phyloP scores from a whole-genome alignment of 164 flowering plant species.

The Santalum album region DNA sequence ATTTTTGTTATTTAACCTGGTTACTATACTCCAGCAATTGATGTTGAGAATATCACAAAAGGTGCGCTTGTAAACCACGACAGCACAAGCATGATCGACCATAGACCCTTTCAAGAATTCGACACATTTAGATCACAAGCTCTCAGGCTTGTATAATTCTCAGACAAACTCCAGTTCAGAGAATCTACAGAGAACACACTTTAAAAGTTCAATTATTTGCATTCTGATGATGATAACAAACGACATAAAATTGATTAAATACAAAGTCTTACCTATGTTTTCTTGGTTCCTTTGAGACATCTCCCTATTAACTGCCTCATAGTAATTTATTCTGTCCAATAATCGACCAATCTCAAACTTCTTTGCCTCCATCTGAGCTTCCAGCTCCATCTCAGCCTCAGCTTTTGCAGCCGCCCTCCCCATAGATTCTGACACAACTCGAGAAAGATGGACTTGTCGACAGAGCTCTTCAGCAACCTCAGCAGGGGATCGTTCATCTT shows the following conservation, averaged over 20 bases:
- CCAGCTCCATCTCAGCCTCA: slow-evolving; percentile 67
- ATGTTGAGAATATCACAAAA: too few relatives aligned
- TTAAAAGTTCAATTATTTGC: too few relatives aligned
- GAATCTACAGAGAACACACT: too few relatives aligned
- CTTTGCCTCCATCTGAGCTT: slow-evolving; percentile 57
- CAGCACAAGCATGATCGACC: too few relatives aligned
- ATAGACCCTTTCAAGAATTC: too few relatives aligned
- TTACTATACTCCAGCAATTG: too few relatives aligned
- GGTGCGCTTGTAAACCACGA: too few relatives aligned
- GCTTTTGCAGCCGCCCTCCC: slow-evolving; percentile 75
- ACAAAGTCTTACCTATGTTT: slow-evolving; percentile 44
- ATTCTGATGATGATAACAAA: too few relatives aligned
- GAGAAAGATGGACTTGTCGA: slow-evolving; percentile 46
- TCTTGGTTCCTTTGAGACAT: slow-evolving; percentile 96
- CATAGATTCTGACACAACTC: slow-evolving; percentile 56
- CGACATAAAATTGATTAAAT: not conserved
- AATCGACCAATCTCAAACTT: slow-evolving; percentile 81
- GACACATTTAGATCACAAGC: too few relatives aligned
- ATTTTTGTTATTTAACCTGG: too few relatives aligned
- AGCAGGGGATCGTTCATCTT: slow-evolving; percentile 17
- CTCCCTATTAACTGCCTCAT: slow-evolving; percentile 78
- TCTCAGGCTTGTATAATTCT: too few relatives aligned
- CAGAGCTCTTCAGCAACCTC: slow-evolving; percentile 43
- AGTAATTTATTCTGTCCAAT: slow-evolving; percentile 60
- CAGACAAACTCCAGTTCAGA: too few relatives aligned